These are phyloP conservation scores for Penicillium sp. DNA, from an alignment of 2,329 filamentous ascomycete species.

Conservation along the genomic window DNA sequence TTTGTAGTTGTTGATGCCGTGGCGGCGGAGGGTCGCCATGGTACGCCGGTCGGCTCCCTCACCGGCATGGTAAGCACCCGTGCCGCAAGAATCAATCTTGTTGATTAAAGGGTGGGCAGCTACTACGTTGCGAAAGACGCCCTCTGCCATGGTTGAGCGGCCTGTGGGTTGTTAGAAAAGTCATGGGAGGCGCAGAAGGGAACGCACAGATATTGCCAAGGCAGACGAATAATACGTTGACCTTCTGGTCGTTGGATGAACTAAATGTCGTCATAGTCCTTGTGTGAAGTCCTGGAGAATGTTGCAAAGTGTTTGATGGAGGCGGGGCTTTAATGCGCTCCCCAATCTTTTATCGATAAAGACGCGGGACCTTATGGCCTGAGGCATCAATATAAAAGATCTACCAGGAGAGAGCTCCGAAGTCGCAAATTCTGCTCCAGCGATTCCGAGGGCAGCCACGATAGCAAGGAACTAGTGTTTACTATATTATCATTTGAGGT, in stretches of 20 bases:
- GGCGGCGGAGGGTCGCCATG: slow-evolving; percentile 73
- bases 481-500: background rate
- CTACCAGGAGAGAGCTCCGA: background rate
- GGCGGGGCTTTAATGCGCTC: slow-evolving; percentile 4
- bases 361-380: background rate
- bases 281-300: background rate
- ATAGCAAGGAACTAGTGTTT: background rate
- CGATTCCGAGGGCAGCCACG: background rate
- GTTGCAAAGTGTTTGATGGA: background rate
- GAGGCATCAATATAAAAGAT: background rate
- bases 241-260: slow-evolving; percentile 25
- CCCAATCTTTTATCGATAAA: slow-evolving; percentile 4
- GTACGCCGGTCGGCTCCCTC: slow-evolving; percentile 81
- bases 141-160: slow-evolving; percentile 93
- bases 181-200: slow-evolving; percentile 7
- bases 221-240: slow-evolving; percentile 91
- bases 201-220: slow-evolving; percentile 87
- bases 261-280: slow-evolving; percentile 29
- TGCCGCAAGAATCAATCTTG: slow-evolving; percentile 86
- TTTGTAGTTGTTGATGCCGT: slow-evolving; percentile 77
- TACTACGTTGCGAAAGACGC: slow-evolving; percentile 78
- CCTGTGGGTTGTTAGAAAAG: slow-evolving; percentile 41
- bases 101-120: slow-evolving; percentile 64
- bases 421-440: background rate
- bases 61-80: slow-evolving; percentile 82